A percentile compares a stretch with the other conserved stretches of the same genome.
phyloP scores from a whole-genome alignment of 768 basidiomycete genomes.

The Cubamyces sp. region DNA sequence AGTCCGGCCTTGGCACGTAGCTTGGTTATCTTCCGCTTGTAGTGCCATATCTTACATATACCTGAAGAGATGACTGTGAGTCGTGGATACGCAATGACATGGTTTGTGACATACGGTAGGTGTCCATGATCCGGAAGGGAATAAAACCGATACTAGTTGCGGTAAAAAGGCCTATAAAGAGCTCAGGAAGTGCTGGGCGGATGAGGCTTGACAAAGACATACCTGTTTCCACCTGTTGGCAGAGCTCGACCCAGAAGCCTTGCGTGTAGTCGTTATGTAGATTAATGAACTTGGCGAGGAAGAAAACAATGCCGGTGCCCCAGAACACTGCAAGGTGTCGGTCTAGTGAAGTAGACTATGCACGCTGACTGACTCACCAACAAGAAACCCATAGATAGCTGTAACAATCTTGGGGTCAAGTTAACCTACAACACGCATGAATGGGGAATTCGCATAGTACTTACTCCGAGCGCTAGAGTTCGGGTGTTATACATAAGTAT shows the following conservation, averaged over 20 bases:
- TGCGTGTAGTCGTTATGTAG: constrained; percentile 69
- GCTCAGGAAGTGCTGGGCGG: not conserved
- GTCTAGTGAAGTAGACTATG: not conserved
- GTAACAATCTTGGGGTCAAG: constrained; percentile 50
- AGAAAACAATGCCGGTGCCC: constrained; percentile 83
- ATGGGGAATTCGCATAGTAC: constrained; percentile 29
- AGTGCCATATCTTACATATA: constrained; percentile 73
- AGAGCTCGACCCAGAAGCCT: constrained; percentile 82
- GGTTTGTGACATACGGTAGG: constrained; percentile 55
- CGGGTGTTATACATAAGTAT: not conserved
- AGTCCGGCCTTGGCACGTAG: constrained; percentile 66
- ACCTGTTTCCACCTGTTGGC: constrained; percentile 80
- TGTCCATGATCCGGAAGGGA: constrained; percentile 75
- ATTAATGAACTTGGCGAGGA: constrained; percentile 70
- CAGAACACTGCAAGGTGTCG: constrained; percentile 62
- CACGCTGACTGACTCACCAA: constrained; percentile 47
- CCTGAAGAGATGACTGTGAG: constrained; percentile 44
- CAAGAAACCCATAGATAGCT: constrained; percentile 77
- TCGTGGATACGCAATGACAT: not conserved
- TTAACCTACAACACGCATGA: not conserved
- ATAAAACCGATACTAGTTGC: constrained; percentile 80
- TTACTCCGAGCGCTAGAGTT: constrained; percentile 64
- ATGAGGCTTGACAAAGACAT: constrained; percentile 1
- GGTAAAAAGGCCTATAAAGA: constrained; percentile 66
- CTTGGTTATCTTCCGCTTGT: constrained; percentile 61